Conservation (phyloP, 257 asterid species). For the Anisodus acutangulus region DNA sequence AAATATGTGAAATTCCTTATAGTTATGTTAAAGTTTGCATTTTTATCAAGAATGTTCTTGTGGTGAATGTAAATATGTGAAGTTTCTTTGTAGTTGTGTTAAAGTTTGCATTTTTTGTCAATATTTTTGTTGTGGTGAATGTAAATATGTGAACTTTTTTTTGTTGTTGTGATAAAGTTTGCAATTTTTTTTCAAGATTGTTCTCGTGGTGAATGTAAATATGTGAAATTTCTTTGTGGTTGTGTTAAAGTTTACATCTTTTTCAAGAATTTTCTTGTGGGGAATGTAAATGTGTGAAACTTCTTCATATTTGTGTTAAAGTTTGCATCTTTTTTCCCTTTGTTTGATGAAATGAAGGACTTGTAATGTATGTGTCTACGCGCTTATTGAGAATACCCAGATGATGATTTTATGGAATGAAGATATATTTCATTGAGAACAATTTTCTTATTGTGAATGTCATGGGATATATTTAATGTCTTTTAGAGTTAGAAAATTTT, state of each 20-base stretch:
- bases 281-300: background rate
- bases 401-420: background rate
- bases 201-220: background rate
- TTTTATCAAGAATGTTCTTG: no score
- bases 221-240: background rate
- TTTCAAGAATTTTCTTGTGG: background rate
- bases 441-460: no score
- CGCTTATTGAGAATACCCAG: background rate
- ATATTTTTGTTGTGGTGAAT: background rate
- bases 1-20: no score
- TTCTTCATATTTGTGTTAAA: background rate
- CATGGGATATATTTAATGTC: background rate
- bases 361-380: background rate
- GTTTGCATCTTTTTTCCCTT: background rate
- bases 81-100: no score
- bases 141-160: background rate
- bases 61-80: no score
- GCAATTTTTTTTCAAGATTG: background rate
- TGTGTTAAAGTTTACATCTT: background rate
- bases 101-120: no score
- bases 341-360: background rate
- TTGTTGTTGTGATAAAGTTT: background rate
- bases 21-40: no score
- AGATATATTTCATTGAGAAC: background rate
- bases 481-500: background rate